Percentiles rank a stretch among this genome's conserved stretches.
Conservation (phyloP, 345 rosid genomes). For the Euphorbia lathyris region DNA sequence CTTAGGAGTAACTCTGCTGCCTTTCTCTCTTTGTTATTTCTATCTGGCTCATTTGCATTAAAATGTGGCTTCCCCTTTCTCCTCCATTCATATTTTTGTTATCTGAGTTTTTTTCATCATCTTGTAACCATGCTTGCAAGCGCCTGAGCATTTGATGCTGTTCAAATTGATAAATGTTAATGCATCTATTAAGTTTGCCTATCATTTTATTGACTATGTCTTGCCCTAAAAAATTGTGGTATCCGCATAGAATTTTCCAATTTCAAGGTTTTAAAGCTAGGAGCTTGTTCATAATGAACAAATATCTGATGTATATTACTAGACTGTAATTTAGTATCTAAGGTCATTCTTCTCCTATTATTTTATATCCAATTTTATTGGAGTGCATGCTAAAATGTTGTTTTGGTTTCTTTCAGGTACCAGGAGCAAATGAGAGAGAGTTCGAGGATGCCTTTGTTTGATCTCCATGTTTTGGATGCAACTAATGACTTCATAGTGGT, state of each 20-base stretch:
- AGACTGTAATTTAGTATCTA: background rate
- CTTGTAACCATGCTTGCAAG: too few relatives aligned
- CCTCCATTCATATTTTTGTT: too few relatives aligned
- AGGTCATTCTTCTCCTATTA: background rate
- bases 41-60: too few relatives aligned
- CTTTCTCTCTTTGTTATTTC: too few relatives aligned
- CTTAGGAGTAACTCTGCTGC: too few relatives aligned
- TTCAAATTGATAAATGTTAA: too few relatives aligned
- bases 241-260: background rate
- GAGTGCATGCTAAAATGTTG: background rate
- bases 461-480: conserved; percentile 75
- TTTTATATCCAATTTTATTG: background rate
- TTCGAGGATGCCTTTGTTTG: conserved; percentile 71
- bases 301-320: background rate
- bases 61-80: too few relatives aligned
- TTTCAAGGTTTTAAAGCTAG: background rate
- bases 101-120: too few relatives aligned
- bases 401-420: conserved; percentile 46
- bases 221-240: too few relatives aligned
- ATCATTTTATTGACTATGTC: too few relatives aligned
- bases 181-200: too few relatives aligned
- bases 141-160: too few relatives aligned
- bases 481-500: conserved; percentile 86
- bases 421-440: conserved; percentile 76
- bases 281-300: background rate